Percentiles rank a stretch among this genome's conserved stretches.
Conservation (phyloP, 2,329 filamentous ascomycete genomes). For the Bipolaris zeicola region DNA sequence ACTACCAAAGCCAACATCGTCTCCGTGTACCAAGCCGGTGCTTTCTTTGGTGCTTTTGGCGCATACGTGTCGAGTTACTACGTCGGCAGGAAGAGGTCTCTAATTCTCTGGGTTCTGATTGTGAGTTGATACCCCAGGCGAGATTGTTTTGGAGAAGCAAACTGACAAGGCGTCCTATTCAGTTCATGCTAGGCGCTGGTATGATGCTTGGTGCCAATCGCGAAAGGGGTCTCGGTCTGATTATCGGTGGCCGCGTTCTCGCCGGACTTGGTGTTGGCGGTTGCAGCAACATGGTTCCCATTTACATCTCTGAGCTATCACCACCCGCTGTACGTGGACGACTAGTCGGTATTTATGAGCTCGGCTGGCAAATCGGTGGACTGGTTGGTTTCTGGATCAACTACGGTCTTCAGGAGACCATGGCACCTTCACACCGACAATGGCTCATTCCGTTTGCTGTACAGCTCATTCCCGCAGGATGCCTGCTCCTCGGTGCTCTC, state of each 20-base stretch:
- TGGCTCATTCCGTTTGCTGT: conserved; percentile 62
- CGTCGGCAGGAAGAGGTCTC: conserved; percentile 68
- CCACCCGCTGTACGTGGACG: conserved; percentile 65
- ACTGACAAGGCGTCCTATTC: not conserved
- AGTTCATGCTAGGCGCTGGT: conserved; percentile 70
- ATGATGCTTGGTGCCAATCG: conserved; percentile 66
- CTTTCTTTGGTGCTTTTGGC: conserved; percentile 72
- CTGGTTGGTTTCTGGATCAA: conserved; percentile 47
- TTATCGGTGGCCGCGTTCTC: conserved; percentile 63
- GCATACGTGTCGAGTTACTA: conserved; percentile 68
- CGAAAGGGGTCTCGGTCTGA: conserved; percentile 58
- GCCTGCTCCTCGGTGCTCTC: conserved; percentile 56
- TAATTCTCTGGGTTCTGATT: conserved; percentile 65
- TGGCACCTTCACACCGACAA: conserved; percentile 51
- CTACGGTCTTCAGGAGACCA: conserved; percentile 53
- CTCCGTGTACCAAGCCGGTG: conserved; percentile 80
- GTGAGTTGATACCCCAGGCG: conserved; percentile 6
- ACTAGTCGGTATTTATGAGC: conserved; percentile 56
- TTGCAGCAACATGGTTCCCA: conserved; percentile 62
- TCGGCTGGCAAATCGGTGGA: conserved; percentile 58
- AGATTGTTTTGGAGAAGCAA: not conserved
- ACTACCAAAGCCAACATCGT: conserved; percentile 76
- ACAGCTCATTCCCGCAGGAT: conserved; percentile 69
- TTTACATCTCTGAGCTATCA: conserved; percentile 64
- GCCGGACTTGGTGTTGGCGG: conserved; percentile 63